Conservation (phyloP, 768 basidiomycete genomes). For the Royoungia palumana region DNA sequence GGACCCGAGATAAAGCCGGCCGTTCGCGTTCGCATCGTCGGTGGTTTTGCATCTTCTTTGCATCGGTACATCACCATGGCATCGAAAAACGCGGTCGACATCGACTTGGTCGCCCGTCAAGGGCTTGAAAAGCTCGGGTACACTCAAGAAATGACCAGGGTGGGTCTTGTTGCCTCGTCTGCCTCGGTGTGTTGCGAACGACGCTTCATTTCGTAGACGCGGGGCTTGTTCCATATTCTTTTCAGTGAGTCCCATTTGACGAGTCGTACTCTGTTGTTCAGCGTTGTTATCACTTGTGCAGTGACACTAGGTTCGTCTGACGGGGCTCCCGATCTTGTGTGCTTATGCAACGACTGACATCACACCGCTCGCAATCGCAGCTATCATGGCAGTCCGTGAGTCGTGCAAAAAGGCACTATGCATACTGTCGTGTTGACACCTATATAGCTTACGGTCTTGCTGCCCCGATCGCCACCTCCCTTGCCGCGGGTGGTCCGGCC, state of each 20-base stretch:
- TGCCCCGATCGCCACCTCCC: slow-evolving; percentile 53
- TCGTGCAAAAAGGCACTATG: slow-evolving; percentile 6
- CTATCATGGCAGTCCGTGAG: slow-evolving; percentile 63
- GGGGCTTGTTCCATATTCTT: slow-evolving; percentile 49
- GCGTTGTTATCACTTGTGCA: slow-evolving; percentile 13
- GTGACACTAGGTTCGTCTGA: slow-evolving; percentile 46
- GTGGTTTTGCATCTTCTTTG: background rate
- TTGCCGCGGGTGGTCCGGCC: slow-evolving; percentile 52
- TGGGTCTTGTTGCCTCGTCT: slow-evolving; percentile 18
- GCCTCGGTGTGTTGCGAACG: background rate
- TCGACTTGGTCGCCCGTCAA: slow-evolving; percentile 28
- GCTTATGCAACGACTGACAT: slow-evolving; percentile 1
- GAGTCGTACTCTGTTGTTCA: background rate
- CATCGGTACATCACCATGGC: slow-evolving; percentile 9
- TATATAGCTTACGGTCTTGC: slow-evolving; percentile 50
- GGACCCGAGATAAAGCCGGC: background rate
- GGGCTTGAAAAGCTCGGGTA: slow-evolving; percentile 54
- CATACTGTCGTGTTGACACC: slow-evolving; percentile 1
- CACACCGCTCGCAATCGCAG: slow-evolving; percentile 24
- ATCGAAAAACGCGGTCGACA: slow-evolving; percentile 10
- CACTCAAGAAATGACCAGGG: slow-evolving; percentile 52
- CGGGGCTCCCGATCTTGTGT: background rate
- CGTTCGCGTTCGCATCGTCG: too few relatives aligned
- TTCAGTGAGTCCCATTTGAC: slow-evolving; percentile 42
- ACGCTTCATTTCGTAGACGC: slow-evolving; percentile 32